phyloP scores from a whole-genome alignment of 306 rosid species.

The Hylodesmum podocarpum region DNA sequence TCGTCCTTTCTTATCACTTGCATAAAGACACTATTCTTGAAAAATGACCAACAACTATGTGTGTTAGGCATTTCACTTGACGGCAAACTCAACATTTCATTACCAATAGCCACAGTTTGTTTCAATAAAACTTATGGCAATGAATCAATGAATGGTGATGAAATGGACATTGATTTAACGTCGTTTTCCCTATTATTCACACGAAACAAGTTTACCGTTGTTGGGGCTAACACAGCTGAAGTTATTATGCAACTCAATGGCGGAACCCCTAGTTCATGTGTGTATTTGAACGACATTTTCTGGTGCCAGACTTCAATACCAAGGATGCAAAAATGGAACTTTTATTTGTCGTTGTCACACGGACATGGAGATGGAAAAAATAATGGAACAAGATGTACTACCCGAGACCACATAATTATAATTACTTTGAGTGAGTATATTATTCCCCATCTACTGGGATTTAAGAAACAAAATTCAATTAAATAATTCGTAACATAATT shows the following conservation, averaged over 20 bases:
- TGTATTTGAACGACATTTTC: not conserved
- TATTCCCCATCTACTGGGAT: not conserved
- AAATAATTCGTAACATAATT: not conserved
- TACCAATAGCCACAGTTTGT: not conserved
- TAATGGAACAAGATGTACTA: not conserved
- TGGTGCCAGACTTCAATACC: conserved; percentile 37
- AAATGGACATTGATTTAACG: too few relatives aligned
- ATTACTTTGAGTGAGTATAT: conserved; percentile 19
- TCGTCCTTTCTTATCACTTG: conserved; percentile 26
- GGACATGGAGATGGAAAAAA: conserved; percentile 22
- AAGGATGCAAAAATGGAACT: not conserved
- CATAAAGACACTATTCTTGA: not conserved
- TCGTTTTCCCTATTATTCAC: conserved; percentile 19
- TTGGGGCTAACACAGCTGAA: conserved; percentile 34
- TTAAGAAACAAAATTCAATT: not conserved
- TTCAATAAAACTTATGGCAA: too few relatives aligned
- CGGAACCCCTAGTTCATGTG: too few relatives aligned
- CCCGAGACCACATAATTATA: not conserved
- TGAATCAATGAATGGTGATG: too few relatives aligned
- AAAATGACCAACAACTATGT: too few relatives aligned
- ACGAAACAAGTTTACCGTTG: conserved; percentile 16
- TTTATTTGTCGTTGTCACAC: not conserved
- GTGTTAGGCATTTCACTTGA: too few relatives aligned
- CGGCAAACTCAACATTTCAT: not conserved
- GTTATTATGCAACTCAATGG: too few relatives aligned